Evolutionary conservation across 306 rosid genomes (phyloP), one percentile per base, ranked within the genome.

Genomic region (Cucurbita moschata): DNA sequence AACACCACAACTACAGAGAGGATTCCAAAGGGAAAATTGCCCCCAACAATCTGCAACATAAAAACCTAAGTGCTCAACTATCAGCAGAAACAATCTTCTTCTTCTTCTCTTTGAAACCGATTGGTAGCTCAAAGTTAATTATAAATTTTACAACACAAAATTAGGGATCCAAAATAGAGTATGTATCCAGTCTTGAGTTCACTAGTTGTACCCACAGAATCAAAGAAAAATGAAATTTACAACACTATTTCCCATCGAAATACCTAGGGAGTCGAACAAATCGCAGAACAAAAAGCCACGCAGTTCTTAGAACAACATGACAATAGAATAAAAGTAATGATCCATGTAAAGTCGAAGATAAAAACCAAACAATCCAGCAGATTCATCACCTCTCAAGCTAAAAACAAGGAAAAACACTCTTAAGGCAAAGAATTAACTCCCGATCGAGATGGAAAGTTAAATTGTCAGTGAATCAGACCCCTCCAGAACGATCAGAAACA

Each of bases 31-130:
- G 72, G 67, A 72, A 72, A 68, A 69, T 30, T 80, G 72, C 73
- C 84, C 70, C 54, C 73, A 63, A 69, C 75, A 67, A 74, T 83
- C 96, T 86, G 77, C 81, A 79, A 30, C 15, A 68, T 73, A 55
- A 18, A 10, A 43, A 23, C 35, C 1, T 0, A 65, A n/a, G 4
- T 10, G 2, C 19, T 65, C 1, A 42, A 42, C 2, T n/a, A 10
- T 65, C 71, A 65, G 49, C 12, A 62, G 68, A 38, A 38, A 16
- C n/a, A 62, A 62, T 38, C 68, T 13, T 37, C 12, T 37, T 38
- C 13, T 64, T 42, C 70, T 38, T 40, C 70, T 64, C 49, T 64
- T 64, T n/a, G 21, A 64, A 15, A 39, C 14, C 10, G 47, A 16
- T 62, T 60, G 9, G 16, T 8, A 64, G 30, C 13, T 39, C 23